Conservation (phyloP, 2,329 filamentous ascomycete species). For the Arthrobotrys entomopaga region DNA sequence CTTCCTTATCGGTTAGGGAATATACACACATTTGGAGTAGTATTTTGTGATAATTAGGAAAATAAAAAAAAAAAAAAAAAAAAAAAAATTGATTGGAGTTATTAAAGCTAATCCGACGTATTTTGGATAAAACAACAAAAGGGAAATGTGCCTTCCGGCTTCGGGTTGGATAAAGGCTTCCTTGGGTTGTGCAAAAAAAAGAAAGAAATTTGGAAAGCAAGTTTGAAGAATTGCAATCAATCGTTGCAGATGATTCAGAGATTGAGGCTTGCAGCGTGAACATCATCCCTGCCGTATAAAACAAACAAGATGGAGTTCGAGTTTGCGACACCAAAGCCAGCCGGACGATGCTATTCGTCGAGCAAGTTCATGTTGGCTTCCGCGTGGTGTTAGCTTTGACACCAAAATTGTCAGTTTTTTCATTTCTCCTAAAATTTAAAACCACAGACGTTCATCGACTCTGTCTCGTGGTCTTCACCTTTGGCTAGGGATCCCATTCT, state of each 20-base stretch:
- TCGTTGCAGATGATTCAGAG: constrained; percentile 33
- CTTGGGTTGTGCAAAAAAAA: constrained; percentile 8
- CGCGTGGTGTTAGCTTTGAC: constrained; percentile 28
- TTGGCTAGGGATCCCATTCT: constrained; percentile 18
- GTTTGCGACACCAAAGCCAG: constrained; percentile 15
- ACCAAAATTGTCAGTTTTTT: not conserved
- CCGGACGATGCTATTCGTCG: constrained; percentile 24
- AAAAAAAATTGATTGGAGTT: too few relatives aligned
- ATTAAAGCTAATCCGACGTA: not conserved
- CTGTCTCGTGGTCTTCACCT: not conserved
- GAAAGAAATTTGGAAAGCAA: constrained; percentile 1
- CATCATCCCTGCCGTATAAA: too few relatives aligned
- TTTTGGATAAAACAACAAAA: not conserved
- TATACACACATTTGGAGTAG: constrained; percentile 3
- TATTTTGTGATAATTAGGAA: too few relatives aligned
- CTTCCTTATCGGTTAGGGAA: constrained; percentile 11
- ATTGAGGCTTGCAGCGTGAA: constrained; percentile 1
- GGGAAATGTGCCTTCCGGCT: constrained; percentile 42
- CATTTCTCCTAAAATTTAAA: too few relatives aligned
- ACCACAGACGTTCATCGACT: too few relatives aligned
- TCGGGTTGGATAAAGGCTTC: constrained; percentile 36
- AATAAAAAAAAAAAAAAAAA: too few relatives aligned
- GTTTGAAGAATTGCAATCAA: too few relatives aligned
- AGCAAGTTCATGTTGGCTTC: constrained; percentile 16
- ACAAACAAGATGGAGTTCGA: constrained; percentile 6